These are phyloP conservation scores for Solanum hybrid DNA, from an alignment of 305 asterid species.

Conservation along the genomic window DNA sequence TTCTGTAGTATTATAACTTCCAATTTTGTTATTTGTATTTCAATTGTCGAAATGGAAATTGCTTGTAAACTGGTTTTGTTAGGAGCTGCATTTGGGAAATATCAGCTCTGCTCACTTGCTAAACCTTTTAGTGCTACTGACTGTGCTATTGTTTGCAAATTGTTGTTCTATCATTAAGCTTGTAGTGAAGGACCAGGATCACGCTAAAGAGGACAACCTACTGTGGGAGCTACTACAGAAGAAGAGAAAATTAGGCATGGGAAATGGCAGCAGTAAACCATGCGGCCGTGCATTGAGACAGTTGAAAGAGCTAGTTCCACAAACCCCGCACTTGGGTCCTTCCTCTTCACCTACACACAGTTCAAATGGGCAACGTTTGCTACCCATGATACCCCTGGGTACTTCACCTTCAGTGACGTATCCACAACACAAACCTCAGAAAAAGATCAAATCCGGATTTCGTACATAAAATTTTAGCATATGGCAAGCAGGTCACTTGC, in stretches of 20 bases:
- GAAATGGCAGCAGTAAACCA: slow-evolving; percentile 20
- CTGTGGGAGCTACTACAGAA: slow-evolving; percentile 50
- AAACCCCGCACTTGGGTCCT: slow-evolving; percentile 18
- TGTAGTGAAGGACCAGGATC: slow-evolving; percentile 24
- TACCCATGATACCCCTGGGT: slow-evolving; percentile 25
- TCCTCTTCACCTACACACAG: slow-evolving; percentile 6
- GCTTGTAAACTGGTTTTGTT: background rate
- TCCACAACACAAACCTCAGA: background rate
- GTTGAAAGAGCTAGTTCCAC: slow-evolving; percentile 18
- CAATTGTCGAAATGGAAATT: background rate
- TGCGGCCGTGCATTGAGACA: slow-evolving; percentile 17
- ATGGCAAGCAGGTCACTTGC: background rate
- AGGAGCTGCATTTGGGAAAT: slow-evolving; percentile 1
- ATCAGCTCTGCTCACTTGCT: background rate
- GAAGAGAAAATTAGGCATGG: slow-evolving; percentile 43
- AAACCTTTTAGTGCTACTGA: background rate
- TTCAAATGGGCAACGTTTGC: background rate
- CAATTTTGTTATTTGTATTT: background rate
- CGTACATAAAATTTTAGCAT: background rate
- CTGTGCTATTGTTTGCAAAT: background rate
- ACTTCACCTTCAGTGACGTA: slow-evolving; percentile 42
- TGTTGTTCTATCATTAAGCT: slow-evolving; percentile 11
- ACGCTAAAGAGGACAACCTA: slow-evolving; percentile 39
- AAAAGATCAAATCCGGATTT: background rate
- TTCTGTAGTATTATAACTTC: background rate